Evolutionary conservation across 2,329 filamentous ascomycete genomes (phyloP), one percentile per base, ranked within the genome.

Genomic region (Thielaviopsis populi): DNA sequence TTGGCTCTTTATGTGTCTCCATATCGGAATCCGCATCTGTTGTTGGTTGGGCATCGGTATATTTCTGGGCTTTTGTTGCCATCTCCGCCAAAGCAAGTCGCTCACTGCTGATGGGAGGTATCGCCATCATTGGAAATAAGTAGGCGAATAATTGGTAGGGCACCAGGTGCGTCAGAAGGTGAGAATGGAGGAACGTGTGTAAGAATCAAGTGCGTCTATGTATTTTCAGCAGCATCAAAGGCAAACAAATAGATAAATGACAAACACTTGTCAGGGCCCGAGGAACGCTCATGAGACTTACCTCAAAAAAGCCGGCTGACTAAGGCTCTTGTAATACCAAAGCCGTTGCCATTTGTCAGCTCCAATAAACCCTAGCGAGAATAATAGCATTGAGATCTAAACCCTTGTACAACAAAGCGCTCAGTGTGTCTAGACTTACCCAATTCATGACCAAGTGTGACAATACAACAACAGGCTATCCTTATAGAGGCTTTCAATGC

Each of bases 71-170:
- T 22, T 67, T 69, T 15, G 53, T 68, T 24, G 67, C 69, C 58
- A 68, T 68, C 59, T 67, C 67, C 46, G 62, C 65, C 33, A 68
- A 72, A 15, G 73, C 71, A n/a, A 79, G 72, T 17, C 77, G 76
- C 15, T 71, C 69, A 27, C 68, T 67, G 2, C 75, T 72, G 2
- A 74, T 78, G 33, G 67, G 58, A 15, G 61, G 65, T 53, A 61
- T n/a, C 41, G 3, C 7, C n/a, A 42, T 17, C 41, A 63, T 33
- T 42, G 27, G 19, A 13, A 63, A 22, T 11, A 37, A 42, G 13
- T n/a, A 17, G 19, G 30, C 30, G 22, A 7, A 3, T 24, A 2
- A 37, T 53, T 15, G 24, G 30, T 22, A 24, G 17, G 1, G 22
- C 42, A 22, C 13, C 22, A 50, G n/a, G n/a, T 37, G 22, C 10